Evolutionary conservation across 2,329 filamentous ascomycete species (phyloP), one percentile per base, ranked within the genome.

Genomic region (Epichloe coenophiala): DNA sequence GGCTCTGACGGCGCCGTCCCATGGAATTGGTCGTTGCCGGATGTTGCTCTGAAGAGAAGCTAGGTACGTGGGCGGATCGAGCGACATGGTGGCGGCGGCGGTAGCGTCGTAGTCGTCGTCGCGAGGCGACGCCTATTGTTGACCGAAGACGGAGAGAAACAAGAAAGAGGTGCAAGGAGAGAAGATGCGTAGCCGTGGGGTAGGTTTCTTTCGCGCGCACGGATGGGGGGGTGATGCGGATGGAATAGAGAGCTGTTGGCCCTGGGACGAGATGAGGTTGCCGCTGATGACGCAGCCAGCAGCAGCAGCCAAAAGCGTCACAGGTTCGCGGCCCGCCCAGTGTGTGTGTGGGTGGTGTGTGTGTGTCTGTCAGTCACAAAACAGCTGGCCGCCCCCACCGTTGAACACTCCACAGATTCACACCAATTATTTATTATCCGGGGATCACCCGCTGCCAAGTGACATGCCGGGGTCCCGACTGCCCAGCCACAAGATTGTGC

Each of bases 11-110:
- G 91, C 90, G 61, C 91, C 91, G 70, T 97, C 91, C 93, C 93
- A 98, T 52, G 91, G 90, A 70, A 98, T 95, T 57, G 90, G 90
- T 59, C 93, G 82, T 64, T 88, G 86, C 65, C 93, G 88, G 67
- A 97, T 95, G 76, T 97, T 97, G 80, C 88, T 94, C 74, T 95
- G 90, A 59, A 96, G 78, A 59, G 88, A 91, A 65, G 72, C 71
- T 52, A 81, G 81, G 69, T 96, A 96, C 53, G 87, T 86, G 53
- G 90, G 90, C 59, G 88, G 86, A 66, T 96, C 89, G 68, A 95
- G 80, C 66, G 89, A 91, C 90, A 96, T 96, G 59, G 49, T 63
- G 61, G 55, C 55, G 55, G 57, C 52, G 44, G 43, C 52, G 46
- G 43, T 21, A 36, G 23, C n/a, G 42, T 51, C 36, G 41, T 51